Evolutionary conservation across 2,329 filamentous ascomycete genomes (phyloP).

Genomic region (Neofusicoccum umdonicola): DNA sequence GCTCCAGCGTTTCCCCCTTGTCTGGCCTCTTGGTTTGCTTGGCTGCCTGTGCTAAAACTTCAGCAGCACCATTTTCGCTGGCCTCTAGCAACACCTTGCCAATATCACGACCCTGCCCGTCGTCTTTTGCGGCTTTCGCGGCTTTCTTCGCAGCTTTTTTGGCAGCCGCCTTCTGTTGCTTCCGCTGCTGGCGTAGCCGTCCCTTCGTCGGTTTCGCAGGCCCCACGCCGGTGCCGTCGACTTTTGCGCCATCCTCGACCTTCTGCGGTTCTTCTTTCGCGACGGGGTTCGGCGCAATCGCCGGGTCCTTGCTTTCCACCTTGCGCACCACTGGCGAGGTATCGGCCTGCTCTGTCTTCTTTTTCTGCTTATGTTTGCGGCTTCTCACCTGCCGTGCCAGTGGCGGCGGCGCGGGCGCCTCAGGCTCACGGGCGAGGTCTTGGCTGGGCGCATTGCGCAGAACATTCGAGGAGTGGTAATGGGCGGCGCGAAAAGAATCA

Average conservation of each 20-base stretch:
- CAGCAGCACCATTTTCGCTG: background rate
- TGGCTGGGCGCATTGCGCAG: background rate
- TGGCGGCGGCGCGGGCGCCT: background rate
- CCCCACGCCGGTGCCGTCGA: background rate
- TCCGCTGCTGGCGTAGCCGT: background rate
- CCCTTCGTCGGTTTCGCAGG: background rate
- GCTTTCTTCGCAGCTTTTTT: background rate
- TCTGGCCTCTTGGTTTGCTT: background rate
- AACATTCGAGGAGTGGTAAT: background rate
- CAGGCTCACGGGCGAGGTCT: background rate
- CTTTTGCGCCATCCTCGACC: background rate
- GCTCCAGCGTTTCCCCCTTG: background rate
- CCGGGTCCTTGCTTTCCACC: no score
- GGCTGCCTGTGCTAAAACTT: background rate
- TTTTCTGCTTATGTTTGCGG: background rate
- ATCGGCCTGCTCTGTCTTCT: background rate
- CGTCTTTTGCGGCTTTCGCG: background rate
- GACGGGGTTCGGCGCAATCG: background rate
- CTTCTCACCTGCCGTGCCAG: no score
- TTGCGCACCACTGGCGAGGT: no score
- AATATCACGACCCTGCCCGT: background rate
- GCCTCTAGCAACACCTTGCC: background rate
- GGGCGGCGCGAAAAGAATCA: background rate
- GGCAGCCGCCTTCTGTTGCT: background rate
- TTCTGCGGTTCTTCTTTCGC: background rate